phyloP scores from a whole-genome alignment of 768 basidiomycete species.

The Phanerodontia chrysosporium region DNA sequence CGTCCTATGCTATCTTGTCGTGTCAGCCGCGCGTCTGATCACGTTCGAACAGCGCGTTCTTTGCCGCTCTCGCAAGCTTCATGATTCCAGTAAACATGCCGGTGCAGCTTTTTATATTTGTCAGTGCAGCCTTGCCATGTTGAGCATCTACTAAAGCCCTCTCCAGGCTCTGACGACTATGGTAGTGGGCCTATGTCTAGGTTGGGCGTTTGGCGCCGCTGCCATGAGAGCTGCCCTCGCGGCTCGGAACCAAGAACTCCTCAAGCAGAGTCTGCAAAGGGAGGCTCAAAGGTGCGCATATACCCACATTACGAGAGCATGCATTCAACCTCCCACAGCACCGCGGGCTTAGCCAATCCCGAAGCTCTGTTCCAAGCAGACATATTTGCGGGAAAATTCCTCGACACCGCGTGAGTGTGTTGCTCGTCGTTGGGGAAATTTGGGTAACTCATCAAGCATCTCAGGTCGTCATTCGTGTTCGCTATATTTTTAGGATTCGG shows the following conservation, averaged over 20 bases:
- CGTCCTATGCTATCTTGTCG: slow-evolving; percentile 16
- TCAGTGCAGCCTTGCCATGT: slow-evolving; percentile 23
- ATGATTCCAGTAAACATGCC: slow-evolving; percentile 49
- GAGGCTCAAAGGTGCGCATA: slow-evolving; percentile 30
- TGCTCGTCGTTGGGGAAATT: neutral
- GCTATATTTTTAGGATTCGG: slow-evolving; percentile 48
- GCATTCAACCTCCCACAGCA: slow-evolving; percentile 17
- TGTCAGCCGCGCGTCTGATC: neutral
- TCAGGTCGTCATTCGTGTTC: slow-evolving; percentile 39
- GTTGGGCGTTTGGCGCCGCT: slow-evolving; percentile 53
- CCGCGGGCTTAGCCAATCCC: slow-evolving; percentile 34
- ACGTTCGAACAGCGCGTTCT: slow-evolving; percentile 39
- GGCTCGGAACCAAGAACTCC: slow-evolving; percentile 31
- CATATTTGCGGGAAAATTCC: slow-evolving; percentile 47
- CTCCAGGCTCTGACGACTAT: slow-evolving; percentile 38
- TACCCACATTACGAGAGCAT: neutral
- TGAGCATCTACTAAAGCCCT: neutral
- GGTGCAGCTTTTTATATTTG: slow-evolving; percentile 44
- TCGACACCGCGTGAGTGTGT: slow-evolving; percentile 35
- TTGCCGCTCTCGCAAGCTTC: slow-evolving; percentile 34
- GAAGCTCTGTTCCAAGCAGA: slow-evolving; percentile 33
- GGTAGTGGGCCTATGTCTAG: slow-evolving; percentile 41
- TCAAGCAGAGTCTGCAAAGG: slow-evolving; percentile 25
- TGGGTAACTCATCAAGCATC: neutral
- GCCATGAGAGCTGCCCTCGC: slow-evolving; percentile 48